Conservation (phyloP, 192 early-diverging fungal genomes). For the Umbelopsis sp. region DNA sequence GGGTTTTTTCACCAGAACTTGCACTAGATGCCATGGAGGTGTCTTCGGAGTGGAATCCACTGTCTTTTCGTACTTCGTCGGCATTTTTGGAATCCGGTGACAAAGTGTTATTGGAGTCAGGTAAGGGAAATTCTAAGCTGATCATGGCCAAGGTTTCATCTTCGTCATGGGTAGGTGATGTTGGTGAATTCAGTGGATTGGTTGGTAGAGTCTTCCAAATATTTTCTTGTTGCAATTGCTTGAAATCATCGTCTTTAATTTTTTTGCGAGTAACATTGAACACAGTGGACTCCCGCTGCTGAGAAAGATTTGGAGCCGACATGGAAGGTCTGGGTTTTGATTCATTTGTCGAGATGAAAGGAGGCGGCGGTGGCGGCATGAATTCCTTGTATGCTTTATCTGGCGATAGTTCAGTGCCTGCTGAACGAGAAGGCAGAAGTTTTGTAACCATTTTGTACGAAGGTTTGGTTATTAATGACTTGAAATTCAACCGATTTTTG, state of each 20-base stretch:
- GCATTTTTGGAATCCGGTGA: background rate
- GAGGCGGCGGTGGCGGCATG: background rate
- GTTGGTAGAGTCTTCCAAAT: conserved; percentile 20
- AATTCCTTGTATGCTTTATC: background rate
- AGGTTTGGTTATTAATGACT: background rate
- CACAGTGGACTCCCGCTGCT: background rate
- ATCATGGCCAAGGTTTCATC: background rate
- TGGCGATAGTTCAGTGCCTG: conserved; percentile 4
- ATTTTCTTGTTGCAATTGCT: background rate
- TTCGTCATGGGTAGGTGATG: background rate
- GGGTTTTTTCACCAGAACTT: conserved; percentile 9
- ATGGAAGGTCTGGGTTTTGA: background rate
- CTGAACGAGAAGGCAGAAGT: conserved; percentile 11
- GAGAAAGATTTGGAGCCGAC: background rate
- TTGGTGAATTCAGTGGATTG: conserved; percentile 17
- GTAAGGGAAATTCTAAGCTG: conserved; percentile 18
- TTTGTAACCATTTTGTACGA: background rate
- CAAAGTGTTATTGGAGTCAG: background rate
- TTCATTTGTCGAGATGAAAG: background rate
- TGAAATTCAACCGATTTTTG: conserved; percentile 1
- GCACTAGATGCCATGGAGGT: conserved; percentile 22
- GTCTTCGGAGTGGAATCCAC: conserved; percentile 37
- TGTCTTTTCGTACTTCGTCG: conserved; percentile 32
- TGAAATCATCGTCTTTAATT: conserved; percentile 8
- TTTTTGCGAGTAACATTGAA: conserved; percentile 1